phyloP scores from a whole-genome alignment of 2,329 filamentous ascomycete genomes.

The Verticillium tricorpus region DNA sequence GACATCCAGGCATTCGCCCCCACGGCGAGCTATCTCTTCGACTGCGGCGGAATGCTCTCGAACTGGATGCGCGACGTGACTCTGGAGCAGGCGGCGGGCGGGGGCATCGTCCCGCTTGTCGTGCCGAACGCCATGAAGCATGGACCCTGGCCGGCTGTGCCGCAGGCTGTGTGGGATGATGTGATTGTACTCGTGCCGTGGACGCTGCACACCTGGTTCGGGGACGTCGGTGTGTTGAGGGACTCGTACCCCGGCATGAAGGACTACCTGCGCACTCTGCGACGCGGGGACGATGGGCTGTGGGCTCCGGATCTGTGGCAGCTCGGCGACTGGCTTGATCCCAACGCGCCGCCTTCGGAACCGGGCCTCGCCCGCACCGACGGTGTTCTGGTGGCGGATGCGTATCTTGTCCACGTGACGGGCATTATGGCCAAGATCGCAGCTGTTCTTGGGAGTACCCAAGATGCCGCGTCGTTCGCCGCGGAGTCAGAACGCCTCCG shows the following conservation, averaged over 20 bases:
- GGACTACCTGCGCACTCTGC: constrained; percentile 32
- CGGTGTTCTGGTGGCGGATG: constrained; percentile 37
- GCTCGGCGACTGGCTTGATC: constrained; percentile 45
- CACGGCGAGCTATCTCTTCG: constrained; percentile 3
- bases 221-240: constrained; percentile 28
- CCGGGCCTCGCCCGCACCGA: constrained; percentile 34
- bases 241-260: constrained; percentile 34
- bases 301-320: constrained; percentile 33
- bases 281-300: constrained; percentile 23
- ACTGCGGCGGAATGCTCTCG: not conserved
- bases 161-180: constrained; percentile 38
- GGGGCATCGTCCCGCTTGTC: constrained; percentile 25
- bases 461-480: too few relatives aligned
- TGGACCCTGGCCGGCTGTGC: constrained; percentile 10
- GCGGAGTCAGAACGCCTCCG: too few relatives aligned
- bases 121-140: constrained; percentile 20
- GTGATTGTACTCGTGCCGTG: constrained; percentile 33
- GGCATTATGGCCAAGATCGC: constrained; percentile 29
- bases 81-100: constrained; percentile 25
- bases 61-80: constrained; percentile 31
- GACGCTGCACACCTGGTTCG: constrained; percentile 31
- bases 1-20: constrained; percentile 5
- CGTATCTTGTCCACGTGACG: constrained; percentile 40
- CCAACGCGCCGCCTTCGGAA: constrained; percentile 34
- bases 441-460: constrained; percentile 16